These are phyloP conservation scores for Cutaneotrichosporon daszewskae DNA, from an alignment of 1,284 basidiomycete species.

Conservation along the genomic window DNA sequence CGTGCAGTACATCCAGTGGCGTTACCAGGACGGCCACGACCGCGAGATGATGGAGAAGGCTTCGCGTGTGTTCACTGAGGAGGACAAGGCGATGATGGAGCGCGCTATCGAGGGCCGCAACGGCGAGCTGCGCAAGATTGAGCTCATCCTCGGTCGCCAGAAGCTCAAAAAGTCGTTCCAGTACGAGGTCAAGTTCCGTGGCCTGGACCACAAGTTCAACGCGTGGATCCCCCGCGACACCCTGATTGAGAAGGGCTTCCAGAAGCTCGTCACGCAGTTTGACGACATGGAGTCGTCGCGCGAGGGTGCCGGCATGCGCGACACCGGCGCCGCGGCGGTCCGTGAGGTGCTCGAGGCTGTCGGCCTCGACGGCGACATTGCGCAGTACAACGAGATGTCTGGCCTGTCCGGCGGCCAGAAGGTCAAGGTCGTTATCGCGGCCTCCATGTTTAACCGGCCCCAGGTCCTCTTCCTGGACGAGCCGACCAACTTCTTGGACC, in stretches of 20 bases:
- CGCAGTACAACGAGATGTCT: conserved; percentile 92
- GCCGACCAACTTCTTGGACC: conserved; percentile 94
- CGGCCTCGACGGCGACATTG: conserved; percentile 92
- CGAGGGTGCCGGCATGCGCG: conserved; percentile 83
- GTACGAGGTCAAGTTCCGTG: conserved; percentile 95
- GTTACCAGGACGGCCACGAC: conserved; percentile 98
- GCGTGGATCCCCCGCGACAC: conserved; percentile 91
- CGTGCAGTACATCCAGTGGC: conserved; percentile 95
- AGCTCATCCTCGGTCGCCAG: conserved; percentile 82
- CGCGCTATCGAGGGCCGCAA: conserved; percentile 87
- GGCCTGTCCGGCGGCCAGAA: conserved; percentile 92
- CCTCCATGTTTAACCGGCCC: conserved; percentile 80
- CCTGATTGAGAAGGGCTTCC: conserved; percentile 80
- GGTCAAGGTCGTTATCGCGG: conserved; percentile 93
- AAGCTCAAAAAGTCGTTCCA: conserved; percentile 95
- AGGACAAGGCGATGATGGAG: conserved; percentile 76
- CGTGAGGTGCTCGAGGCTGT: conserved; percentile 90
- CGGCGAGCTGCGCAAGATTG: conserved; percentile 85
- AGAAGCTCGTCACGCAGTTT: conserved; percentile 87
- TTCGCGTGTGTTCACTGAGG: conserved; percentile 82
- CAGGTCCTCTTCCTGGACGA: conserved; percentile 61
- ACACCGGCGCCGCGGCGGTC: conserved; percentile 71
- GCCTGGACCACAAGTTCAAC: conserved; percentile 85
- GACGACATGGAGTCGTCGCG: conserved; percentile 94
- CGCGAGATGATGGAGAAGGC: conserved; percentile 90